Percentiles rank a stretch among this genome's conserved stretches.
These are phyloP conservation scores for Porcisia hertigi DNA, from an alignment of 208 protist genomes.

Conservation along the genomic window DNA sequence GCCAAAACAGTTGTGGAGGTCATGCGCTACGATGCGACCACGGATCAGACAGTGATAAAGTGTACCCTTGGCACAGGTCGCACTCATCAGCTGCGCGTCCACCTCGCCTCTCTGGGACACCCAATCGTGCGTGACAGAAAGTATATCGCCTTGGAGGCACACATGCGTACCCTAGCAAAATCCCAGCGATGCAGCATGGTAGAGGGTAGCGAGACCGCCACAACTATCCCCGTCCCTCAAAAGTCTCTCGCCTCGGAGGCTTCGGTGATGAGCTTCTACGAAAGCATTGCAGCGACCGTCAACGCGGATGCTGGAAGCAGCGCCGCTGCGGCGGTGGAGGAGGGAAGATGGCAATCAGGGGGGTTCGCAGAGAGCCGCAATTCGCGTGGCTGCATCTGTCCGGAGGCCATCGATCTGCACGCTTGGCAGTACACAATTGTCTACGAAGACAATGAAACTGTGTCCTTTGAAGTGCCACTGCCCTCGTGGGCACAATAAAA, in stretches of 20 bases:
- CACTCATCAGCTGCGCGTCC: constrained; percentile 94
- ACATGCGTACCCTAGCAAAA: constrained; percentile 15
- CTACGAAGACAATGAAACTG: constrained; percentile 16
- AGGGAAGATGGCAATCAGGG: background rate
- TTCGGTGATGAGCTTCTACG: background rate
- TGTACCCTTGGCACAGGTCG: constrained; percentile 86
- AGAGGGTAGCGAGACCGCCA: background rate
- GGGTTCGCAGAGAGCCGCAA: constrained; percentile 15
- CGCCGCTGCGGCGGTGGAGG: background rate
- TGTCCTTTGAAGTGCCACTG: constrained; percentile 36
- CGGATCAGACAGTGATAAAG: constrained; percentile 61
- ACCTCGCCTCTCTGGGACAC: constrained; percentile 82
- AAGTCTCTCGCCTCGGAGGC: background rate
- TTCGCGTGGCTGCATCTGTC: constrained; percentile 42
- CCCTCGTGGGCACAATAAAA: constrained; percentile 33
- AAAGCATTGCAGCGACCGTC: background rate
- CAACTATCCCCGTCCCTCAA: background rate
- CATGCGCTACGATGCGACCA: constrained; percentile 41
- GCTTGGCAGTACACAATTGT: constrained; percentile 63
- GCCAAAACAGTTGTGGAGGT: constrained; percentile 45
- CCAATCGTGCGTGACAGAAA: constrained; percentile 84
- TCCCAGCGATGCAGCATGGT: background rate
- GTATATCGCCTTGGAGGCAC: constrained; percentile 48
- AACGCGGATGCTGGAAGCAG: background rate
- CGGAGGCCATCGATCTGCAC: constrained; percentile 62